Conservation (phyloP, 75 land plant species). For the Picea sitchensis region DNA sequence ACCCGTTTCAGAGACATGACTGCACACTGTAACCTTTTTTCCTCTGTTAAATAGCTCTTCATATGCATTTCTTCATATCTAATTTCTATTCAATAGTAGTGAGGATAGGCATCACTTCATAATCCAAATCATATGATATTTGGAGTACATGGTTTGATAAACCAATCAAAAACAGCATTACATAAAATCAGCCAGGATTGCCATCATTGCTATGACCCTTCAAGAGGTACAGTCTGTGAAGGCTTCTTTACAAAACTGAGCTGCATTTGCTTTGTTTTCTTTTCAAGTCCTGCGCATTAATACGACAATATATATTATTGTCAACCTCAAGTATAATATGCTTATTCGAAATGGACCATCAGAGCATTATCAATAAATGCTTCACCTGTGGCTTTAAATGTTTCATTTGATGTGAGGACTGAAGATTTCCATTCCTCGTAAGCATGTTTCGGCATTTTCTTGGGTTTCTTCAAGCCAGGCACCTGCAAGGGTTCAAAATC, state of each 20-base stretch:
- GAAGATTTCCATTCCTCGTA: slow-evolving; percentile 79
- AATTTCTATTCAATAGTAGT: too few species aligned
- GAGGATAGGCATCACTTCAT: too few species aligned
- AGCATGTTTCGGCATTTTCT: slow-evolving; percentile 33
- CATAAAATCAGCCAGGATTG: too few species aligned
- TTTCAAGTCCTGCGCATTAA: slow-evolving; percentile 24
- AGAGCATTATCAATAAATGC: neutral
- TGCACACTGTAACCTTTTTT: too few species aligned
- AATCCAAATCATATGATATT: too few species aligned
- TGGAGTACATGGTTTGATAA: too few species aligned
- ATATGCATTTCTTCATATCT: too few species aligned
- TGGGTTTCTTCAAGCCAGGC: slow-evolving; percentile 54
- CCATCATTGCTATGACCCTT: slow-evolving; percentile 4
- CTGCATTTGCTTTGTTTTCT: slow-evolving; percentile 42
- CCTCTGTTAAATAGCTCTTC: too few species aligned
- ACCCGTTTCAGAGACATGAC: too few species aligned
- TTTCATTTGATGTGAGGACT: slow-evolving; percentile 44
- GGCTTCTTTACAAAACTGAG: slow-evolving; percentile 44
- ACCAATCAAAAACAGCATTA: too few species aligned
- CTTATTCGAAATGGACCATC: too few species aligned
- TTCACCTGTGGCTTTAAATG: slow-evolving; percentile 24
- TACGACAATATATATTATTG: too few species aligned
- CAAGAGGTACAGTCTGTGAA: slow-evolving; percentile 5
- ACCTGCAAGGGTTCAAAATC: slow-evolving; percentile 12
- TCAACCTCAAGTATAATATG: neutral